A percentile compares a stretch with the other conserved stretches of the same genome.
Evolutionary conservation across 2,329 filamentous ascomycete genomes (phyloP).

Genomic region (Fusarium sp.): DNA sequence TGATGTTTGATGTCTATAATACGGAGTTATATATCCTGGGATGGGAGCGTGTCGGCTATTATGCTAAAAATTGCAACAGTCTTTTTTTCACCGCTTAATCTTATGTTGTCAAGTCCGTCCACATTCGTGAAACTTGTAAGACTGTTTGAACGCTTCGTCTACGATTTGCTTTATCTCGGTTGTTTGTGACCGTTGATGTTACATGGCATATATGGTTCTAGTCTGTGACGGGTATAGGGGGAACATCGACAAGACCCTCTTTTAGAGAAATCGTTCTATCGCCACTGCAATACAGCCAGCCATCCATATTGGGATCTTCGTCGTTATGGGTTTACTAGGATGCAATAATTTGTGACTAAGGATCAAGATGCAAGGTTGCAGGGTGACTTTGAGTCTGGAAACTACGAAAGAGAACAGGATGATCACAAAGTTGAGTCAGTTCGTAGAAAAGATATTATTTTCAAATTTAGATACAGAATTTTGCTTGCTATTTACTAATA

Average conservation of each 20-base stretch:
- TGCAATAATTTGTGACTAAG: no score
- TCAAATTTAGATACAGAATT: neutral
- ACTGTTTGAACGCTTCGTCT: neutral
- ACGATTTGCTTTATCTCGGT: neutral
- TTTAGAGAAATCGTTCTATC: neutral
- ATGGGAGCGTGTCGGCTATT: neutral
- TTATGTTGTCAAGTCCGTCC: neutral
- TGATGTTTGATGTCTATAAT: slow-evolving; percentile 3
- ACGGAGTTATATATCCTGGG: slow-evolving; percentile 1
- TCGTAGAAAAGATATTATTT: slow-evolving; percentile 1
- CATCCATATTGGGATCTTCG: neutral
- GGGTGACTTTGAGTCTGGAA: neutral
- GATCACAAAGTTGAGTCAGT: neutral
- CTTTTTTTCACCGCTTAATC: neutral
- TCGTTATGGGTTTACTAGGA: neutral
- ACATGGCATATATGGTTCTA: neutral
- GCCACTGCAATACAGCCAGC: neutral
- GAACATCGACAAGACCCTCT: neutral
- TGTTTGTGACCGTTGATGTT: neutral
- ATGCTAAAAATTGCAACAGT: neutral
- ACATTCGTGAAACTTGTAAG: neutral
- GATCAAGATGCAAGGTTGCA: no score
- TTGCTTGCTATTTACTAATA: slow-evolving; percentile 1
- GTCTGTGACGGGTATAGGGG: neutral
- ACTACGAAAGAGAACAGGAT: neutral